Evolutionary conservation across 495 filamentous ascomycete genomes (phyloP).

Genomic region (Bathelium albidoporum): DNA sequence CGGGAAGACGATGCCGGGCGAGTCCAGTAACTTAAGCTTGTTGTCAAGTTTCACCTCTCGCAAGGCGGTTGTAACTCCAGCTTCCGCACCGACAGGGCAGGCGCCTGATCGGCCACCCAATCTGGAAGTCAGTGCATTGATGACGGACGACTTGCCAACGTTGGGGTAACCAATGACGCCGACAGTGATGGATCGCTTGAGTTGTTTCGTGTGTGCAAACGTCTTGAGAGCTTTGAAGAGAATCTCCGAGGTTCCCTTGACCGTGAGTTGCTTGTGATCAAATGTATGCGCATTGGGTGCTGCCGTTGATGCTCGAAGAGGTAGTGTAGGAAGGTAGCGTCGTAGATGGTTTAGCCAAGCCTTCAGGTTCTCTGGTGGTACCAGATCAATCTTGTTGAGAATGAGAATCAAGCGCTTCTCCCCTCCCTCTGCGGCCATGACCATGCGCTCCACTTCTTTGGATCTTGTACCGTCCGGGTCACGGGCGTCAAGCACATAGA

Average conservation of each 20-base stretch:
- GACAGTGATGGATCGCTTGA: slow-evolving; percentile 83
- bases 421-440: slow-evolving; percentile 74
- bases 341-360: slow-evolving; percentile 76
- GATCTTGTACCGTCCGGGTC: slow-evolving; percentile 89
- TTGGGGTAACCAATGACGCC: slow-evolving; percentile 96
- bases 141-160: slow-evolving; percentile 93
- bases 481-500: slow-evolving; percentile 90
- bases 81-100: slow-evolving; percentile 84
- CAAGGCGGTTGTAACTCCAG: slow-evolving; percentile 82
- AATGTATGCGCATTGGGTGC: slow-evolving; percentile 82
- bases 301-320: slow-evolving; percentile 74
- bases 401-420: slow-evolving; percentile 86
- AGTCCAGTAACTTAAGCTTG: slow-evolving; percentile 89
- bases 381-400: slow-evolving; percentile 93
- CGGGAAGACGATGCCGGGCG: slow-evolving; percentile 93
- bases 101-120: slow-evolving; percentile 58
- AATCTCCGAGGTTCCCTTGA: slow-evolving; percentile 73
- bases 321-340: slow-evolving; percentile 85
- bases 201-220: slow-evolving; percentile 69
- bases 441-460: slow-evolving; percentile 71
- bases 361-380: slow-evolving; percentile 59
- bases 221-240: slow-evolving; percentile 88
- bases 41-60: slow-evolving; percentile 89
- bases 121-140: slow-evolving; percentile 82
- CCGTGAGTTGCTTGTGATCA: slow-evolving; percentile 80